Evolutionary conservation across 495 filamentous ascomycete genomes (phyloP).

Genomic region (Talaromyces adpressus): DNA sequence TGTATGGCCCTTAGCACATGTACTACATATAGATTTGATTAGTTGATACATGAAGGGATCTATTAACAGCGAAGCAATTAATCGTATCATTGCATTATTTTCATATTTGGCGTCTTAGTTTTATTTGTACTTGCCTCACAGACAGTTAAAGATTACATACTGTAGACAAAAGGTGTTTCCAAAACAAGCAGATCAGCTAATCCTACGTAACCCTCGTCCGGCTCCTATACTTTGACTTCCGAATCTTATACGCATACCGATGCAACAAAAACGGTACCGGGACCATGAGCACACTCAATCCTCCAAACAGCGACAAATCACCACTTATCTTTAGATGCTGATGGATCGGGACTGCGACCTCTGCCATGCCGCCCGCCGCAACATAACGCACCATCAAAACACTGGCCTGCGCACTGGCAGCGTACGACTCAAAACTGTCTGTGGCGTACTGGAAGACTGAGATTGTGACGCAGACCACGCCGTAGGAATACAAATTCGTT

Average conservation of each 20-base stretch:
- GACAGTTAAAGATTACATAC: too few relatives aligned
- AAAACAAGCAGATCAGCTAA: background rate
- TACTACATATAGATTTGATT: too few relatives aligned
- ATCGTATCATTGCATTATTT: too few relatives aligned
- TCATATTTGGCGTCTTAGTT: too few relatives aligned
- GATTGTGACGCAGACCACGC: background rate
- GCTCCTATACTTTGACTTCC: background rate
- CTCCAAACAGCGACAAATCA: slow-evolving; percentile 43
- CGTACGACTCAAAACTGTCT: background rate
- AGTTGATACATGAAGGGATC: too few relatives aligned
- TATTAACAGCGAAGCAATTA: too few relatives aligned
- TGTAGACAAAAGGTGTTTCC: too few relatives aligned
- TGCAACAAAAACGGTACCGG: slow-evolving; percentile 31
- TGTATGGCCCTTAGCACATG: too few relatives aligned
- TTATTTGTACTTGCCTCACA: background rate
- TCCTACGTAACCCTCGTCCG: background rate
- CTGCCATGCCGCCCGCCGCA: slow-evolving; percentile 35
- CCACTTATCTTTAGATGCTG: slow-evolving; percentile 40
- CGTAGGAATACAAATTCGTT: background rate
- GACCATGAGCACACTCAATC: slow-evolving; percentile 9
- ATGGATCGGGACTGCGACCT: slow-evolving; percentile 38
- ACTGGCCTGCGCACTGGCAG: background rate
- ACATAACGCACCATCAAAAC: background rate
- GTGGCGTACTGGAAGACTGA: background rate
- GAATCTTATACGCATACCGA: background rate